Evolutionary conservation across 2,329 filamentous ascomycete species (phyloP).

Genomic region (Colletotrichum costaricense): DNA sequence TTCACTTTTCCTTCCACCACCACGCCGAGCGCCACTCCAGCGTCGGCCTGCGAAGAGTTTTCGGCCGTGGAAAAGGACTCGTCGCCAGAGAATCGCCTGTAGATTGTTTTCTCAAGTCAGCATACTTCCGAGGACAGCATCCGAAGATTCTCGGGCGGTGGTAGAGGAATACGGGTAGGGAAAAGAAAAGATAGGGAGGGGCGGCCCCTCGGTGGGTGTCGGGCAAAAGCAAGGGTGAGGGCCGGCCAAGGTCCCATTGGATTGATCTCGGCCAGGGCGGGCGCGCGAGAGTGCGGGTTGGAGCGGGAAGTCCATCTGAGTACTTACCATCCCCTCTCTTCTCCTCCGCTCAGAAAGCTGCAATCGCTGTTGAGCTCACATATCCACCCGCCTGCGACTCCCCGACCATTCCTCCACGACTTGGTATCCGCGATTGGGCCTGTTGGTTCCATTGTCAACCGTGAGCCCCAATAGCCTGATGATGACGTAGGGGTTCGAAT

Average conservation of each 20-base stretch:
- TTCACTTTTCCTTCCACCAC: conserved; percentile 36
- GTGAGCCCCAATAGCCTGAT: neutral
- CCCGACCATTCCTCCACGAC: conserved; percentile 68
- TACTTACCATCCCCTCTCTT: conserved; percentile 86
- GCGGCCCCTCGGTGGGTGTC: neutral
- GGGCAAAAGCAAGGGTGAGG: conserved; percentile 14
- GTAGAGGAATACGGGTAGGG: neutral
- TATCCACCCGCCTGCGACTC: conserved; percentile 82
- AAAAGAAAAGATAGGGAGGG: conserved; percentile 9
- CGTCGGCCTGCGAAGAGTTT: conserved; percentile 32
- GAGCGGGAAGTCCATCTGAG: conserved; percentile 42
- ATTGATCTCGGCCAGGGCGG: neutral
- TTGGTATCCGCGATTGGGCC: conserved; percentile 39
- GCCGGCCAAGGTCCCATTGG: conserved; percentile 19
- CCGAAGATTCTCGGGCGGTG: neutral
- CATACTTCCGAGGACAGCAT: conserved; percentile 10
- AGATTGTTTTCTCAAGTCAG: conserved; percentile 19
- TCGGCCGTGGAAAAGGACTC: conserved; percentile 35
- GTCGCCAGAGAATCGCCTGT: conserved; percentile 37
- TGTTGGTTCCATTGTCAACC: conserved; percentile 32
- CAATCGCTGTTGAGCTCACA: conserved; percentile 87
- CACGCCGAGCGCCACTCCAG: conserved; percentile 36
- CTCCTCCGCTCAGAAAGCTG: conserved; percentile 80
- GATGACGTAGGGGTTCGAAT: conserved; percentile 32
- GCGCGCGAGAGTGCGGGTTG: conserved; percentile 1